Base-by-base conservation (phyloP, 495 filamentous ascomycete genomes). In the Saxophila tyrrhenica region DNA sequence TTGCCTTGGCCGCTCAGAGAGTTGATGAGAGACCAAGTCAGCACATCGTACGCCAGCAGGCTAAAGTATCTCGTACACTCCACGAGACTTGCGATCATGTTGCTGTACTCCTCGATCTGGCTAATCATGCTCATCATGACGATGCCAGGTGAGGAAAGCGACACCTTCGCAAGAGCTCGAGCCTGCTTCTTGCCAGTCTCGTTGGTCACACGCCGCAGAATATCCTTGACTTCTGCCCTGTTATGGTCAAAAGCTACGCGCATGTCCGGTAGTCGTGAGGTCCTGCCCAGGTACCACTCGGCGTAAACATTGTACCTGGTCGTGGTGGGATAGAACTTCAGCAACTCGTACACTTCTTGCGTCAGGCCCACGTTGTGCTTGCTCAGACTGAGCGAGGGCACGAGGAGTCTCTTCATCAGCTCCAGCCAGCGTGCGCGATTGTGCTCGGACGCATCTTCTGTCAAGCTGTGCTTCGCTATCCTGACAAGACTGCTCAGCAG, bases 61-160 rank as follows among this genome's bases (percentile, higher is more conserved):
- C 91, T 94, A 63, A 96, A 95, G 62, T 95, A 95, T 58, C 86
- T 83, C 25, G 85, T 88, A 62, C 88, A 95, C 65, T 95, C 87
- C 25, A 96, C 88, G 48, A 99, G 85, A 9, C 85, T 84, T 54
- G 95, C 87, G 54, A 91, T 90, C 32, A 97, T 76, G 63, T 96
- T 96, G 63, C 84, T 85, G 66, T 97, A 96, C 0, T 82, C 78
- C 68, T 96, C 89, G 44, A 95, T 89, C 62, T 95, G 89, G 29
- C 75, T 78, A 51, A 97, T 77, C 11, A 89, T 86, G 41, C 90
- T 81, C 60, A 80, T 81, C 71, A 95, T 94, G 23, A 99, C 88
- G 43, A 92, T 75, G n/a, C 89, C 89, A 2, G 94, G 94, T 15
- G 83, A 89, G 7, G 86, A 80, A 56, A 84, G 85, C 8, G 90